Evolutionary conservation across 192 early-diverging fungal species (phyloP).

Genomic region (Linnemannia elongata): DNA sequence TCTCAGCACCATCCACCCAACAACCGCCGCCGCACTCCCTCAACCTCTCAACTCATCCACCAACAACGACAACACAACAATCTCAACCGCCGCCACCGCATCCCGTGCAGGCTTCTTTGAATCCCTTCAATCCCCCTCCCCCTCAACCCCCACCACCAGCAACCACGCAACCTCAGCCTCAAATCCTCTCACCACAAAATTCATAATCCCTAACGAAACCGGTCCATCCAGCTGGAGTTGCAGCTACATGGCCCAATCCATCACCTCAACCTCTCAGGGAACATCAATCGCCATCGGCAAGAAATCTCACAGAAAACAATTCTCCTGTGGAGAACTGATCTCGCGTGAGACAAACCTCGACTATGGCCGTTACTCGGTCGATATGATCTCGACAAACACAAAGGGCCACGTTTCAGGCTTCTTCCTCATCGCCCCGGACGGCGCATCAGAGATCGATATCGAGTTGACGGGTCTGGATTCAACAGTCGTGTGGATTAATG

Average conservation of each 20-base stretch:
- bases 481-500: slow-evolving; percentile 17
- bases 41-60: not conserved
- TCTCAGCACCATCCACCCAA: not conserved
- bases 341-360: not conserved
- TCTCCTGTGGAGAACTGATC: slow-evolving; percentile 31
- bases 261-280: not conserved
- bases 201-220: slow-evolving; percentile 18
- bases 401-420: slow-evolving; percentile 31
- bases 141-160: not conserved
- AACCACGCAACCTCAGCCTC: not conserved
- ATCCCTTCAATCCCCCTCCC: not conserved
- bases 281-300: slow-evolving; percentile 19
- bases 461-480: slow-evolving; percentile 39
- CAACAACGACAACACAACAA: not conserved
- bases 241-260: not conserved
- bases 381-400: slow-evolving; percentile 25
- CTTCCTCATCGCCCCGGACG: slow-evolving; percentile 20
- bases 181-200: slow-evolving; percentile 9
- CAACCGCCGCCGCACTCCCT: not conserved
- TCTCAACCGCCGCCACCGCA: not conserved
- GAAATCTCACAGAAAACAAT: slow-evolving; percentile 2
- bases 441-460: slow-evolving; percentile 27
- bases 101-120: not conserved
- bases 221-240: slow-evolving; percentile 18
- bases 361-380: slow-evolving; percentile 35